Base-by-base conservation (phyloP, 2,329 filamentous ascomycete species). In the Tympanopsis confertula region DNA sequence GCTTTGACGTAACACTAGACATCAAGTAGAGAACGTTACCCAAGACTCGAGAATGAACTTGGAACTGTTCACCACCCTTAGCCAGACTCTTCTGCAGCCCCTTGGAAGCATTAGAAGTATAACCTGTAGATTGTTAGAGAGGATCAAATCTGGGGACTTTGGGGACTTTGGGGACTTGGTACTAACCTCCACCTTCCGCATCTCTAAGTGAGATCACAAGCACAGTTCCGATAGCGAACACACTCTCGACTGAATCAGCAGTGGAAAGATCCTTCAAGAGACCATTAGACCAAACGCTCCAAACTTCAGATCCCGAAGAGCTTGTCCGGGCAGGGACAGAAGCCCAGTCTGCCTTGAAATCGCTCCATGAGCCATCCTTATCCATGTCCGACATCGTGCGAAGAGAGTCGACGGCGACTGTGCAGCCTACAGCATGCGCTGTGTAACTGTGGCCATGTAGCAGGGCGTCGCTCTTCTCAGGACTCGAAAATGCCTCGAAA, bases 391-490 rank as follows among this genome's bases (percentile, higher is more conserved):
- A 46, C 63, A 80, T 68, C 2, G 53, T 59, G 13, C 58, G 47
- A 14, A 82, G 51, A 13, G 68, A 69, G 10, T 63, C 63, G 20
- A 70, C 66, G 1, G 74, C 78, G 5, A 82, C 74, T n/a, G 69
- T 65, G 46, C 77, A 82, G 4, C 78, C 78, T 2, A 82, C 66
- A 0, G 78, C 66, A 52, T 82, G 78, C 0, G 78, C 78, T 0
- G 78, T 82, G 53, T 82, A 82, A 51, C 74, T 79, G 52, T 82
- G 78, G 0, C 78, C 78, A 49, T 82, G 78, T 4, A 82, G 57
- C 3, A 82, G 54, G 0, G 78, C 78, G 45, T 81, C 76, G 5
- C 66, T 67, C 53, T 82, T 82, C 36, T 76, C 68, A 2, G 64
- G 57, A 18, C 71, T 70, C 12, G 71, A 57, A 51, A 82, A 82